A percentile compares a stretch with the other conserved stretches of the same genome.
Conservation (phyloP, 2,329 filamentous ascomycete genomes). For the Aulographum hederae region DNA sequence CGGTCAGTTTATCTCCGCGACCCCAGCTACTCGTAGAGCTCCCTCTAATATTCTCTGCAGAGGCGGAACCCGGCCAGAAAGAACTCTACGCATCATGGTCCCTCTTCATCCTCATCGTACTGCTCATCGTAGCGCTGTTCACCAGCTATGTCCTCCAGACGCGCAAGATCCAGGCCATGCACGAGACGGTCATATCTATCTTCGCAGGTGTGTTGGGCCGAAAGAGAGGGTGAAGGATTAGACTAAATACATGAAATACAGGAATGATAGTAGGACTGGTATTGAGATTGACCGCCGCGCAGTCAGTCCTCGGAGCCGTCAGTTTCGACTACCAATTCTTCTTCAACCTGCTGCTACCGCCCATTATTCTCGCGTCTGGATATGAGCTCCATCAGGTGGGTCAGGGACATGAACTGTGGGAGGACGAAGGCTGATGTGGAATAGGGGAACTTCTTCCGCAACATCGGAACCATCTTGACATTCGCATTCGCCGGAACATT, state of each 20-base stretch:
- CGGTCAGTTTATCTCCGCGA: constrained; percentile 10
- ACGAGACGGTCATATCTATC: constrained; percentile 96
- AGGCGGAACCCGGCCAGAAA: constrained; percentile 70
- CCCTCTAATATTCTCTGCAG: constrained; percentile 26
- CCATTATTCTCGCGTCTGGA: constrained; percentile 90
- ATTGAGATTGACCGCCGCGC: constrained; percentile 62
- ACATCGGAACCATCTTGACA: constrained; percentile 91
- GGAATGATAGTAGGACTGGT: constrained; percentile 91
- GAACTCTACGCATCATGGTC: constrained; percentile 95
- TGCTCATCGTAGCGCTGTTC: constrained; percentile 87
- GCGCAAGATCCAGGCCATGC: constrained; percentile 90
- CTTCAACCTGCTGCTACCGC: constrained; percentile 96
- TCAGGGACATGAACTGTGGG: too few species aligned
- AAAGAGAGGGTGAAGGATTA: background rate
- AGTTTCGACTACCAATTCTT: constrained; percentile 99
- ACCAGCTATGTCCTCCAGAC: constrained; percentile 94
- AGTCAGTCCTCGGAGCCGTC: constrained; percentile 74
- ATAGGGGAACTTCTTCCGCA: constrained; percentile 97
- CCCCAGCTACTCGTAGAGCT: constrained; percentile 4
- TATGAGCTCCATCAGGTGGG: constrained; percentile 98
- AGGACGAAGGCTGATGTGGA: background rate
- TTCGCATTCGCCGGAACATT: constrained; percentile 97
- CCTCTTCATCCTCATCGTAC: constrained; percentile 86
- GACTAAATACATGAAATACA: constrained; percentile 17
- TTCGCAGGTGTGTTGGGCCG: constrained; percentile 54